Conservation (phyloP, 2,329 filamentous ascomycete genomes). For the Xylaria sp. region DNA sequence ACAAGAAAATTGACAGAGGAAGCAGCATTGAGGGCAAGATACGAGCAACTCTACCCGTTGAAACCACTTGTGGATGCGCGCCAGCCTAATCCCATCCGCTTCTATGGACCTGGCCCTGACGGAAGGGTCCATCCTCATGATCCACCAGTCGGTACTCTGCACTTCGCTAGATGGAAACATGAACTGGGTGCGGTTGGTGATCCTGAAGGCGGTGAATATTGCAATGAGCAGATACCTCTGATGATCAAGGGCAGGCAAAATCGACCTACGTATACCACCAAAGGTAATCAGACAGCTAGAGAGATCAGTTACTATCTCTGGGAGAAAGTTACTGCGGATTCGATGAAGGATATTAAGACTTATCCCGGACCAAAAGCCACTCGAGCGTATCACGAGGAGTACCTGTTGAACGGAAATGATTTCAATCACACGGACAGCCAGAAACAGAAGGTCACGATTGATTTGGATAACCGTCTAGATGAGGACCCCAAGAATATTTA, state of each 20-base stretch:
- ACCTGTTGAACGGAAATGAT: conserved; percentile 28
- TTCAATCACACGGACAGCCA: conserved; percentile 16
- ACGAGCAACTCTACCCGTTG: conserved; percentile 7
- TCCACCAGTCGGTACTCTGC: conserved; percentile 28
- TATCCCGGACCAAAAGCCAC: conserved; percentile 14
- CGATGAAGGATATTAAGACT: neutral
- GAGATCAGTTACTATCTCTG: conserved; percentile 32
- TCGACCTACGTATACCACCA: conserved; percentile 25
- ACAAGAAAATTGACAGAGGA: neutral
- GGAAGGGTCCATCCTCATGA: conserved; percentile 8
- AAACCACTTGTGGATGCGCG: neutral
- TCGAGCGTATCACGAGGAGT: conserved; percentile 14
- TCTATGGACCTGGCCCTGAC: conserved; percentile 32
- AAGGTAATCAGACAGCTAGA: neutral
- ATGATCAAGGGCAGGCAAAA: conserved; percentile 3
- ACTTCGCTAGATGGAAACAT: conserved; percentile 27
- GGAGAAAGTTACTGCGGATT: conserved; percentile 18
- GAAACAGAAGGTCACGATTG: neutral
- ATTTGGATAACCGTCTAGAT: conserved; percentile 19
- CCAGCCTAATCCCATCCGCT: conserved; percentile 21
- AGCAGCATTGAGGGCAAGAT: neutral
- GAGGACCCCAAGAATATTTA: conserved; percentile 21
- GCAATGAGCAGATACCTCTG: conserved; percentile 13
- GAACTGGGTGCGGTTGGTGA: conserved; percentile 12
- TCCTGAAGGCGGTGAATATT: conserved; percentile 8